Conservation (phyloP, 1,284 basidiomycete species). For the Schizopora paradoxa region DNA sequence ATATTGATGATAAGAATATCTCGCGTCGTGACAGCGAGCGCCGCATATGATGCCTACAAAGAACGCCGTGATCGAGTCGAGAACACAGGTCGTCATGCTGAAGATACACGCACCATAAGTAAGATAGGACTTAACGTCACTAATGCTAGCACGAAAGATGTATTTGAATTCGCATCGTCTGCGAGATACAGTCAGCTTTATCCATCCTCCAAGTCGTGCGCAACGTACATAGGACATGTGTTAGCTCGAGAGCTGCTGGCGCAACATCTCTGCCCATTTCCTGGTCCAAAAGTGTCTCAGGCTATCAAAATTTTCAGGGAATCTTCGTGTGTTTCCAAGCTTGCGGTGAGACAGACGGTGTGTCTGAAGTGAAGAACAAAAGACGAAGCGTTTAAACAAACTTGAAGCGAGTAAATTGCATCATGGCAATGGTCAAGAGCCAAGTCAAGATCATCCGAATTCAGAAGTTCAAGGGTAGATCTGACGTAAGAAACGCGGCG, state of each 20-base stretch:
- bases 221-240: slow-evolving; percentile 62
- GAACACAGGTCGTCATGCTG: slow-evolving; percentile 8
- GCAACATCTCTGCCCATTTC: slow-evolving; percentile 9
- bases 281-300: too few species aligned
- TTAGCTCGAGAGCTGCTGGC: slow-evolving; percentile 51
- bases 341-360: too few species aligned
- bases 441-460: too few species aligned
- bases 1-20: slow-evolving; percentile 76
- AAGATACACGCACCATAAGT: slow-evolving; percentile 51
- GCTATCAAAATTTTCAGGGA: too few species aligned
- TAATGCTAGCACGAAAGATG: slow-evolving; percentile 61
- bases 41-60: slow-evolving; percentile 69
- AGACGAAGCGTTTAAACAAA: too few species aligned
- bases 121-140: slow-evolving; percentile 73
- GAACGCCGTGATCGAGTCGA: slow-evolving; percentile 15
- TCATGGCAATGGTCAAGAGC: too few species aligned
- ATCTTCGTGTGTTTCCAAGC: too few species aligned
- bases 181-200: slow-evolving; percentile 15
- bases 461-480: too few species aligned
- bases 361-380: too few species aligned
- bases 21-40: slow-evolving; percentile 68
- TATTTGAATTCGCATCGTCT: slow-evolving; percentile 64
- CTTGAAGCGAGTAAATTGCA: too few species aligned
- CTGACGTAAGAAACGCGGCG: too few species aligned
- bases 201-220: neutral